These are phyloP conservation scores for Erythrophleum fordii DNA, from an alignment of 306 rosid species.

Conservation along the genomic window DNA sequence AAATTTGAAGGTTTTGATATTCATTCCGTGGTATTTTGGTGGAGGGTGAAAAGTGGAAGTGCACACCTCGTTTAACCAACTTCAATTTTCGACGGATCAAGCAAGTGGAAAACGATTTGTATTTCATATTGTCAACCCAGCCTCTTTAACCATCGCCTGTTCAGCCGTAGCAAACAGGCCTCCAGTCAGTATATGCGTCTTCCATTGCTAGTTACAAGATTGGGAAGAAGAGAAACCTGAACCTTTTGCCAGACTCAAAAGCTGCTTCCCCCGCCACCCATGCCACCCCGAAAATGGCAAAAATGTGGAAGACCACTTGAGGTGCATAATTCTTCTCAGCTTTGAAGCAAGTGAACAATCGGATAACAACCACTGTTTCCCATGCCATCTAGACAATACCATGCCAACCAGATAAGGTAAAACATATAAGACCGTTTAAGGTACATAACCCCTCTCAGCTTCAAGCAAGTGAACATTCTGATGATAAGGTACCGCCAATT, in stretches of 20 bases:
- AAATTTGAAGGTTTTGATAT: too few species aligned
- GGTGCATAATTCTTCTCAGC: background rate
- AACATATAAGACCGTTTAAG: background rate
- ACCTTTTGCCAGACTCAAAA: background rate
- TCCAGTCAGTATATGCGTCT: background rate
- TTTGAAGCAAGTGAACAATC: background rate
- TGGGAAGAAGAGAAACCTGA: conserved; percentile 12
- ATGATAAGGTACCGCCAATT: background rate
- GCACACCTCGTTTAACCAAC: too few species aligned
- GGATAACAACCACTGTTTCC: background rate
- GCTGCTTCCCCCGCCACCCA: too few species aligned
- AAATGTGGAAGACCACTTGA: too few species aligned
- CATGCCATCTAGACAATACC: conserved; percentile 2
- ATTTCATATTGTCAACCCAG: too few species aligned
- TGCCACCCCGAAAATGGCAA: too few species aligned
- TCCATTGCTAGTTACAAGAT: background rate
- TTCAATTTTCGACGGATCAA: too few species aligned
- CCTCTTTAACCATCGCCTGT: too few species aligned
- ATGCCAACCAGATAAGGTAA: background rate
- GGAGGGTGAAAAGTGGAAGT: too few species aligned
- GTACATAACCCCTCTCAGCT: conserved; percentile 1
- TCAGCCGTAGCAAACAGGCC: too few species aligned
- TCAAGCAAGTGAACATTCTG: background rate
- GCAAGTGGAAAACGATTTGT: too few species aligned
- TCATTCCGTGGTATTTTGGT: too few species aligned